phyloP scores from a whole-genome alignment of 495 filamentous ascomycete species.

The Cladorrhinum samala region DNA sequence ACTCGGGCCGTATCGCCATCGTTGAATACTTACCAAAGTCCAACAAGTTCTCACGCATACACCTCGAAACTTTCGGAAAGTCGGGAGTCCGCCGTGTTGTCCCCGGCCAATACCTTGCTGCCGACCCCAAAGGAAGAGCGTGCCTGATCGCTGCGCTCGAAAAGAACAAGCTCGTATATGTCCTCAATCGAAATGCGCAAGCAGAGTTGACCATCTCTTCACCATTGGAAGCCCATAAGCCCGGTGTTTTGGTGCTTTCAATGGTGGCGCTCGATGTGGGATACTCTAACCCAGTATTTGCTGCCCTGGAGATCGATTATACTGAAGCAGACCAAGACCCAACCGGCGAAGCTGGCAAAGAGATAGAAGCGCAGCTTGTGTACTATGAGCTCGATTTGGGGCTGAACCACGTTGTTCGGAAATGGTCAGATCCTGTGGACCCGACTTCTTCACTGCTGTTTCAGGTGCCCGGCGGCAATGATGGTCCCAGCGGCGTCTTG shows the following conservation, averaged over 20 bases:
- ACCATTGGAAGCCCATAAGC: slow-evolving; percentile 92
- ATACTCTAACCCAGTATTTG: slow-evolving; percentile 95
- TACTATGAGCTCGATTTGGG: slow-evolving; percentile 98
- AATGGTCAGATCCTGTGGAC: slow-evolving; percentile 91
- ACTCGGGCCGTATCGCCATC: slow-evolving; percentile 91
- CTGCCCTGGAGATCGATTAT: slow-evolving; percentile 90
- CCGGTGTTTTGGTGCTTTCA: slow-evolving; percentile 86
- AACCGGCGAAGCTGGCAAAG: slow-evolving; percentile 71
- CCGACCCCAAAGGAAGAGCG: slow-evolving; percentile 90
- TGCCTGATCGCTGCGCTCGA: slow-evolving; percentile 90
- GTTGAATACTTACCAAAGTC: slow-evolving; percentile 84
- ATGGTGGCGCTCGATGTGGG: slow-evolving; percentile 85
- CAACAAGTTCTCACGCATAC: slow-evolving; percentile 82
- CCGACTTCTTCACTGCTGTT: slow-evolving; percentile 85
- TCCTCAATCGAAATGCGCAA: slow-evolving; percentile 90
- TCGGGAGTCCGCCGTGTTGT: slow-evolving; percentile 91
- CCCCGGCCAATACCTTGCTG: slow-evolving; percentile 89
- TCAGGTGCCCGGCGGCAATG: slow-evolving; percentile 88
- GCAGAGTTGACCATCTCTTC: slow-evolving; percentile 94
- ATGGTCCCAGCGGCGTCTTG: slow-evolving; percentile 89
- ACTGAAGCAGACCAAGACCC: slow-evolving; percentile 86
- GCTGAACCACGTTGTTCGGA: slow-evolving; percentile 92
- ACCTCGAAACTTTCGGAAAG: slow-evolving; percentile 96
- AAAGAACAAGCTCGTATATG: slow-evolving; percentile 99
- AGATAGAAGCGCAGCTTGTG: slow-evolving; percentile 82